A percentile compares a stretch with the other conserved stretches of the same genome.
Evolutionary conservation across 352 stramenopile genomes (phyloP).

Genomic region (Pythium monospermum): DNA sequence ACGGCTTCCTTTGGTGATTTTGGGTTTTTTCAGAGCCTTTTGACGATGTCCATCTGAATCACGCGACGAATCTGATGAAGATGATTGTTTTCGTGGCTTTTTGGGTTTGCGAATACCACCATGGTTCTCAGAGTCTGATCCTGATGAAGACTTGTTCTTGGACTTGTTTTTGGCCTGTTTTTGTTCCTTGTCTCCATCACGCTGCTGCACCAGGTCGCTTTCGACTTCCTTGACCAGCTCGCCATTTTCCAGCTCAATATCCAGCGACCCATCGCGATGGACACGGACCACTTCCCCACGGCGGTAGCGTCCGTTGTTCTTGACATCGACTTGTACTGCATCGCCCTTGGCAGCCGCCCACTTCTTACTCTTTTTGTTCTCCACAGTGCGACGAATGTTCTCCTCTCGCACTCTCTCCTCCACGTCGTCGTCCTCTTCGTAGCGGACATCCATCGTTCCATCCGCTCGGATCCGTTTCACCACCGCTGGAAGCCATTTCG

Average conservation of each 20-base stretch:
- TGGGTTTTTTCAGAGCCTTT: slow-evolving; percentile 16
- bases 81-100: slow-evolving; percentile 8
- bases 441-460: slow-evolving; percentile 46
- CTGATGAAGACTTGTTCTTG: not conserved
- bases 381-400: slow-evolving; percentile 13
- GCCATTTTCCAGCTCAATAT: slow-evolving; percentile 61
- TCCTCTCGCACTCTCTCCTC: slow-evolving; percentile 33
- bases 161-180: not conserved
- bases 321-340: slow-evolving; percentile 38
- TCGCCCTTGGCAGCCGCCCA: slow-evolving; percentile 29
- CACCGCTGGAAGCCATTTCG: slow-evolving; percentile 46
- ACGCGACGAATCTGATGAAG: not conserved
- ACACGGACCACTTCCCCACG: slow-evolving; percentile 37
- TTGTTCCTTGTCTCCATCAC: not conserved
- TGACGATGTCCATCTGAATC: slow-evolving; percentile 5
- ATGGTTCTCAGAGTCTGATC: not conserved
- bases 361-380: not conserved
- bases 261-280: slow-evolving; percentile 47
- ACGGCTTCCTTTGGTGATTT: slow-evolving; percentile 18
- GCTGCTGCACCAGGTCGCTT: not conserved
- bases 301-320: slow-evolving; percentile 37
- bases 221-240: slow-evolving; percentile 24
- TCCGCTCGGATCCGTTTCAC: slow-evolving; percentile 56
- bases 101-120: not conserved
- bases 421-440: slow-evolving; percentile 42